Base-by-base conservation (phyloP, 2,329 filamentous ascomycete genomes). In the Cladosporium cucumerinum region DNA sequence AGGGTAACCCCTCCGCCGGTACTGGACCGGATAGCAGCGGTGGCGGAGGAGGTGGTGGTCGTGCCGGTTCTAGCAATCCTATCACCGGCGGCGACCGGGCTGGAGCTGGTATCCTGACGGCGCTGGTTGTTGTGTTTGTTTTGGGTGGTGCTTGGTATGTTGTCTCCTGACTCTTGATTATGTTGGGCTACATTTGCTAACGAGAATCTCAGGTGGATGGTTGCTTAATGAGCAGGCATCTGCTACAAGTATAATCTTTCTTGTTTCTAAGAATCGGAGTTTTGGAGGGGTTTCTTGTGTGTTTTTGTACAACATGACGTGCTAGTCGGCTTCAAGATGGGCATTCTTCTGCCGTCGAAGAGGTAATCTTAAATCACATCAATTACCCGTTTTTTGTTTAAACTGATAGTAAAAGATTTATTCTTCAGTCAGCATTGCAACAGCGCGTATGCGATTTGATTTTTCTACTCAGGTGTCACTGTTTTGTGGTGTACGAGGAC, bases 11-110 rank as follows among this genome's bases (percentile, higher is more conserved):
- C 4, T 73, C 68, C 36, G 79, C 78, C 10, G 79, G 79, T 54
- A 74, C 77, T 7, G 74, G 74, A 55, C 68, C 69, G 18, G 72
- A 73, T 12, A 68, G 34, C 26, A 16, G 49, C 66, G 73, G n/a
- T 65, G 74, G 70, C 39, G 79, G 78, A 21, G 78, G 76, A 8
- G 69, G 70, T 48, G 64, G 71, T 26, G 70, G 75, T 16, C 71
- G 70, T 39, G 70, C 66, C 18, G 71, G 66, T 5, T 72, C 76
- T 8, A 74, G 73, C 64, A 67, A 74, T 34, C 66, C 77, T 1
- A 82, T 88, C 36, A 86, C 85, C 2, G 81, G 81, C 1, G 86
- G 82, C 8, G 90, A 93, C 72, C 85, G 81, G 67, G 89, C 85
- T 7, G 91, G 89, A 12, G 90, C 90, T 88, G 26, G 81, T 43